Evolutionary conservation across 1,139 yeast genomes (phyloP), one percentile per base, ranked within the genome.

Genomic region (Blastobotrys persicus): DNA sequence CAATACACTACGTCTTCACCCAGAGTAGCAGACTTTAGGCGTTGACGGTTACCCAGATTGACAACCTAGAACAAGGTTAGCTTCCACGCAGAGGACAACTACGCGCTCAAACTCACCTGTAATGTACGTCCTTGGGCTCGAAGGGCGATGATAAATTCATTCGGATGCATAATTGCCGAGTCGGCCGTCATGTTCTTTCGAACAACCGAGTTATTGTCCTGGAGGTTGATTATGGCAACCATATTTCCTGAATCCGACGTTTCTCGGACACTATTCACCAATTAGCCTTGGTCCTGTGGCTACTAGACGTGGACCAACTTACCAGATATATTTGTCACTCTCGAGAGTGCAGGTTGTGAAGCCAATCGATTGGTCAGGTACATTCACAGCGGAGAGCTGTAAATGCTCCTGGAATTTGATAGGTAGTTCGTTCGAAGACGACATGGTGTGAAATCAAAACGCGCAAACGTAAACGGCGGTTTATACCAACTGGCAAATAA

Each of bases 111-210:
- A 46, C 57, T 19, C 47, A 59, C 63, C 74, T 92, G 98, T 55
- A 91, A 79, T 41, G 96, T 89, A 49, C 96, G 88, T 57, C 97
- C 97, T 64, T 91, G 94, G 43, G 98, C 98, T 65, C 98, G 80
- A 58, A 94, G 80, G 18, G 96, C 89, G 61, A 94, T 91, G 58
- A 92, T 91, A 70, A 83, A 80, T 68, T 88, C 85, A 26, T 74
- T 67, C 14, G 98, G 98, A 69, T 91, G 96, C 95, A 94, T 85
- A 65, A 94, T 92, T 46, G 97, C 98, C 57, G 91, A 87, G 71
- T 94, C 99, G 45, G 98, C 99, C 50, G 88, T 81, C 96, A 94
- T 94, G 68, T 87, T 86, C 72, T 94, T 91, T 64, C 95, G 82
- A 42, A 81, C 76, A 59, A 88, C 83, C 60, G 81, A 79, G 65